A percentile compares a stretch with the other conserved stretches of the same genome.
phyloP scores from a whole-genome alignment of 164 flowering plant species.

The Chloranthus sessilifolius region DNA sequence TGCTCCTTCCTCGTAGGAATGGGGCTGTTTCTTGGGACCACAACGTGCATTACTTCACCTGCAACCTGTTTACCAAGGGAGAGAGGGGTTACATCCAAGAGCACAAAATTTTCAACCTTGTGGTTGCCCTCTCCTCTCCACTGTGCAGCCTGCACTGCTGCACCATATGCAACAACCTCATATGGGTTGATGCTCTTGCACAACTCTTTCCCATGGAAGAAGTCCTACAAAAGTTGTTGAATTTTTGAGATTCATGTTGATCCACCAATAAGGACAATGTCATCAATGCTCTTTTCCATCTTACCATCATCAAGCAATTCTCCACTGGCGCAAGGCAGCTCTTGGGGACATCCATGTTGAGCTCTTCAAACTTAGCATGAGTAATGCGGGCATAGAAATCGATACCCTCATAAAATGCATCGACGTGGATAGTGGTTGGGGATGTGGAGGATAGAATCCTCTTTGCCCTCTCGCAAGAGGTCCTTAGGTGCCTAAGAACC shows the following conservation, averaged over 20 bases:
- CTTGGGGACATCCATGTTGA: conserved; percentile 49
- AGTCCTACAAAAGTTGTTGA: conserved; percentile 49
- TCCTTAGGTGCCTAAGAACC: conserved; percentile 44
- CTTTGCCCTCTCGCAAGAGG: conserved; percentile 53
- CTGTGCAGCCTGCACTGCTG: conserved; percentile 56
- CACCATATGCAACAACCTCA: conserved; percentile 62
- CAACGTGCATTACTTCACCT: conserved; percentile 44
- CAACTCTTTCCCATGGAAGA: conserved; percentile 59
- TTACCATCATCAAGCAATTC: conserved; percentile 49
- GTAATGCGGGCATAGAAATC: conserved; percentile 48
- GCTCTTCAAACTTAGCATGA: conserved; percentile 51
- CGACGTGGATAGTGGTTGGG: conserved; percentile 45
- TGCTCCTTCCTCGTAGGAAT: conserved; percentile 51
- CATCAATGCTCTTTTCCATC: conserved; percentile 47
- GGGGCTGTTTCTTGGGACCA: conserved; percentile 52
- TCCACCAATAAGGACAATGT: conserved; percentile 62
- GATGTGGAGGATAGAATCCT: conserved; percentile 47
- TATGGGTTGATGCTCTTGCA: conserved; percentile 65
- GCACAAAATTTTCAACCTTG: conserved; percentile 42
- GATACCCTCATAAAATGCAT: conserved; percentile 46
- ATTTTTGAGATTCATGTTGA: conserved; percentile 56
- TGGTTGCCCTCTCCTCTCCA: conserved; percentile 51
- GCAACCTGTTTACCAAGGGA: conserved; percentile 42
- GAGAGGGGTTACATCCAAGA: conserved; percentile 53
- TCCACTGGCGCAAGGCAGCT: conserved; percentile 54